Evolutionary conservation across 345 rosid genomes (phyloP).

Genomic region (Syzygium aromaticum): DNA sequence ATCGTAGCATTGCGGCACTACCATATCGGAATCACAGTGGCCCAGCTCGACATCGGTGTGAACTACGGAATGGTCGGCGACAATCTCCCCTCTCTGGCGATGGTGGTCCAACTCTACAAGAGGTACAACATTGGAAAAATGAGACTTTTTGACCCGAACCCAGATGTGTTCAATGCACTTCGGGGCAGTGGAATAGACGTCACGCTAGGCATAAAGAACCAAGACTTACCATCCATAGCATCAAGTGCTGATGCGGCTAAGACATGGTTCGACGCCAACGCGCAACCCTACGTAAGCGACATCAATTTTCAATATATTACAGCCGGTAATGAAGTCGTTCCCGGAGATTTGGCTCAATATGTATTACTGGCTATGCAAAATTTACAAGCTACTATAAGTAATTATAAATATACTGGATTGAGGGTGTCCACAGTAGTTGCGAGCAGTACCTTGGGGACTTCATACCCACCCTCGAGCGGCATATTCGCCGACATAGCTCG

Average conservation of each 20-base stretch:
- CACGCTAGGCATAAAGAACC: not conserved
- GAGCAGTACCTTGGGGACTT: not conserved
- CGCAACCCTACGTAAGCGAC: not conserved
- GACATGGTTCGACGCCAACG: not conserved
- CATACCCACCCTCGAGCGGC: not conserved
- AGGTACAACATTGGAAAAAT: not conserved
- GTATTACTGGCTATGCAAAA: not conserved
- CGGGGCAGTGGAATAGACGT: not conserved
- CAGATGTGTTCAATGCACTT: not conserved
- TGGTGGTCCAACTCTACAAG: not conserved
- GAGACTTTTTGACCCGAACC: not conserved
- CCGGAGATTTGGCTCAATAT: not conserved
- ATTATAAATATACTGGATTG: not conserved
- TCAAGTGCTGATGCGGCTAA: not conserved
- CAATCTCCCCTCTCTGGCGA: not conserved
- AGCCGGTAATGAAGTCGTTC: not conserved
- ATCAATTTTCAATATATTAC: not conserved
- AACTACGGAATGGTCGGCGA: slow-evolving; percentile 3
- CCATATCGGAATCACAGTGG: not conserved
- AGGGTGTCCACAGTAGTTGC: not conserved
- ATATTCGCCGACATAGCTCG: slow-evolving; percentile 5
- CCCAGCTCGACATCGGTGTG: not conserved
- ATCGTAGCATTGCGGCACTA: not conserved
- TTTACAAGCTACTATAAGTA: not conserved
- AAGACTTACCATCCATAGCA: slow-evolving; percentile 1